phyloP scores from a whole-genome alignment of 1,284 basidiomycete species.

The Phaffia rhodozyma region DNA sequence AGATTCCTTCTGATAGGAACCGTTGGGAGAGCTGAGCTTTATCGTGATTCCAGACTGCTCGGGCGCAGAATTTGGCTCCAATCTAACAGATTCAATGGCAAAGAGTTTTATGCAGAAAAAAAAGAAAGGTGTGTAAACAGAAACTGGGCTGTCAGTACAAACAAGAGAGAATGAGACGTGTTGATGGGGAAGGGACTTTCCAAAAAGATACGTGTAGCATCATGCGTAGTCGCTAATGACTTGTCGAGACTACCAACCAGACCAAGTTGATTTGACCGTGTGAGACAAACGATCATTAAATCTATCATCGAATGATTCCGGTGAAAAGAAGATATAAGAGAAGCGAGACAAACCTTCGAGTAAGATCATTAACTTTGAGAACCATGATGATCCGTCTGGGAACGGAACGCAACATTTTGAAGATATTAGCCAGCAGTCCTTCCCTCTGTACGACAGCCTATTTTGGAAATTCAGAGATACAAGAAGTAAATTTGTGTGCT shows the following conservation, averaged over 20 bases:
- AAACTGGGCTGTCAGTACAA: background rate
- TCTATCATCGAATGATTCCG: background rate
- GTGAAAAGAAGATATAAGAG: background rate
- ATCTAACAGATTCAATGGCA: background rate
- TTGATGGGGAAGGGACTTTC: background rate
- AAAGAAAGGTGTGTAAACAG: background rate
- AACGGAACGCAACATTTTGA: slow-evolving; percentile 44
- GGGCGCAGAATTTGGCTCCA: slow-evolving; percentile 14
- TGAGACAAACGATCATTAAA: background rate
- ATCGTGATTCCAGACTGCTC: slow-evolving; percentile 1
- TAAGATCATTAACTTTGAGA: slow-evolving; percentile 70
- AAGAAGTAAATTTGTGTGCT: background rate
- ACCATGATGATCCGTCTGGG: slow-evolving; percentile 66
- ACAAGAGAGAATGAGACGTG: background rate
- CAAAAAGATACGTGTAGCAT: background rate
- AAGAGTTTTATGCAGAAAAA: background rate
- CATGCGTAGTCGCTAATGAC: slow-evolving; percentile 12
- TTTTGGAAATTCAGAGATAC: no score
- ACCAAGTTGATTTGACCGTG: background rate
- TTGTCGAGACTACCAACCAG: slow-evolving; percentile 1
- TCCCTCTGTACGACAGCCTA: slow-evolving; percentile 64
- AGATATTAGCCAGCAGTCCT: slow-evolving; percentile 66
- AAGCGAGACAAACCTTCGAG: slow-evolving; percentile 27
- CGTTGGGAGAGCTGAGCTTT: background rate
- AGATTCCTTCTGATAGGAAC: slow-evolving; percentile 5